Base-by-base conservation (phyloP, 495 filamentous ascomycete species). In the Copromyces sp. region DNA sequence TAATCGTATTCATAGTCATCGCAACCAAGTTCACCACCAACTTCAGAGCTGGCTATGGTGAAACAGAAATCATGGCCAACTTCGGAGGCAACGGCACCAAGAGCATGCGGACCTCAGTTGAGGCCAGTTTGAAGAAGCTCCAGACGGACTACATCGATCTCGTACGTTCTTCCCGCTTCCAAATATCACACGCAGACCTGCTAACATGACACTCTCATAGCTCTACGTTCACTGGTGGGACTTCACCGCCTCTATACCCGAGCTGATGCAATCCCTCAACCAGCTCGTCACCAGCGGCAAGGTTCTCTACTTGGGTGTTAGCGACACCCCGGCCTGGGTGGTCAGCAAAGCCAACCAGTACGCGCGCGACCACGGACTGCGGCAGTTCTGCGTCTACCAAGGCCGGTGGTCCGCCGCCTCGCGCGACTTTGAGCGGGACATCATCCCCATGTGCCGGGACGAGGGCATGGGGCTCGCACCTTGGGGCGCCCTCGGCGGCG, bases 391-490 rank as follows among this genome's bases (percentile, higher is more conserved):
- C 37, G 88, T 92, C 11, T 93, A 91, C 79, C 89, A 91, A 76
- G 90, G 90, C 24, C 81, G 80, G 24, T 92, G 89, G 89, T 86
- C 81, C 32, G 89, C 88, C 9, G 84, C 85, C 0, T 73, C 76
- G 8, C 86, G 90, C n/a, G 90, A 92, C 74, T 86, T 92, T 44
- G 90, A 93, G 79, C 82, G 90, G 24, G 90, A 93, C 1, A 91
- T 92, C 70, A 84, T 92, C 69, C 88, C 88, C 70, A 92, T 93
- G 90, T 81, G 78, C 70, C 78, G 80, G 9, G 85, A 81, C 12
- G 90, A 92, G 75, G 90, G 90, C n/a, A 93, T 94, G 91, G 90
- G 81, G 0, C 71, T 93, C 0, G 83, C 82, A 12, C 90, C 90
- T 0, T 93, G 88, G 86, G 89, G 88, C 5, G 83, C 88, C 0